A percentile compares a stretch with the other conserved stretches of the same genome.
These are phyloP conservation scores for Nicotiana noctiflora DNA, from an alignment of 257 asterid species.

Conservation along the genomic window DNA sequence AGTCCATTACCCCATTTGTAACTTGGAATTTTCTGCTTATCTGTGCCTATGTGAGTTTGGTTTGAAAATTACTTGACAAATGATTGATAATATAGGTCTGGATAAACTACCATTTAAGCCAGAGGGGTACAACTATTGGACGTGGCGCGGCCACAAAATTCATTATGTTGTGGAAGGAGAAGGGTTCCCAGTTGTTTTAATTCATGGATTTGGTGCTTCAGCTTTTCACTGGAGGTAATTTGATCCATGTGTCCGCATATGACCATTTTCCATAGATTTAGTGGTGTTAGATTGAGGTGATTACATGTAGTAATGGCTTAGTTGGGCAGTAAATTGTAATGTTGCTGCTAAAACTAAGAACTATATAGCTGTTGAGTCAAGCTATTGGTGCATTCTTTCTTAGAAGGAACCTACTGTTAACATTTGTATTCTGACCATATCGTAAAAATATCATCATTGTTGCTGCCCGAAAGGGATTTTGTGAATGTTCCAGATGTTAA, in stretches of 20 bases:
- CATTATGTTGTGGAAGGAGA: constrained; percentile 94
- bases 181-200: constrained; percentile 73
- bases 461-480: background rate
- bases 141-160: constrained; percentile 67
- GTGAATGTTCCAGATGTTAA: background rate
- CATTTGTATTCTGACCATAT: background rate
- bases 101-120: constrained; percentile 64
- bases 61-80: constrained; percentile 8
- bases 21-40: background rate
- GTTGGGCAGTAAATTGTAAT: background rate
- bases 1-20: background rate
- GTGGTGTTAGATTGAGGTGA: background rate
- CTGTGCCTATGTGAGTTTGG: background rate
- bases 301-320: background rate
- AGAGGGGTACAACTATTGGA: constrained; percentile 87
- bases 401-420: background rate
- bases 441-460: background rate
- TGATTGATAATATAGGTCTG: constrained; percentile 38
- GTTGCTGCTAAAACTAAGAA: background rate
- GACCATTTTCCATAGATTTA: background rate
- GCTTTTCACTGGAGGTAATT: constrained; percentile 93
- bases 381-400: background rate
- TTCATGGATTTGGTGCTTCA: constrained; percentile 99
- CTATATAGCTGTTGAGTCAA: background rate
- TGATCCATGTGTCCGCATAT: background rate